phyloP scores from a whole-genome alignment of 768 basidiomycete genomes.

The Agaricus blazei region DNA sequence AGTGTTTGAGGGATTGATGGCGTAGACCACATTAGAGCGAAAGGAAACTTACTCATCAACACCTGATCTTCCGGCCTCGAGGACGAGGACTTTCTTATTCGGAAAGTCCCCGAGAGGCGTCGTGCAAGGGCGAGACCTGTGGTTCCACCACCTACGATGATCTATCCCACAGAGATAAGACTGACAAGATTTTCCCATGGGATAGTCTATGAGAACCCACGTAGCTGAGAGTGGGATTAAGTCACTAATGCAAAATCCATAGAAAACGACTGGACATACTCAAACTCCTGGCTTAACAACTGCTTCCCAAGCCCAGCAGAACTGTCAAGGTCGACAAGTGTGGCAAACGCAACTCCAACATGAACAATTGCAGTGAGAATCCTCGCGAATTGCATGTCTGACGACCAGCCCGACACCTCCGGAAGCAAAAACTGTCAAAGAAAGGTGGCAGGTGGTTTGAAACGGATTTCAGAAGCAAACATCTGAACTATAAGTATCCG shows the following conservation, averaged over 20 bases:
- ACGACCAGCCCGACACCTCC: background rate
- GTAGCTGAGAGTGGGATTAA: conserved; percentile 2
- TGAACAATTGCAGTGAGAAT: conserved; percentile 10
- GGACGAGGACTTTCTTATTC: conserved; percentile 26
- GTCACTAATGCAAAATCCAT: background rate
- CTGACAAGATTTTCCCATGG: background rate
- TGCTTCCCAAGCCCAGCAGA: conserved; percentile 12
- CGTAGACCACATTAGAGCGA: background rate
- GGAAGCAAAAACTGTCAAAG: background rate
- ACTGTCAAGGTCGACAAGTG: conserved; percentile 17
- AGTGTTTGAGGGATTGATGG: background rate
- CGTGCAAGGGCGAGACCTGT: conserved; percentile 33
- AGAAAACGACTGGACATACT: conserved; percentile 12
- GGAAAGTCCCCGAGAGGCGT: conserved; percentile 28
- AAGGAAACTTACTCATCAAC: conserved; percentile 31
- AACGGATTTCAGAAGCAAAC: too few species aligned
- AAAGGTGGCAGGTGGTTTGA: too few species aligned
- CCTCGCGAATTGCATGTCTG: conserved; percentile 8
- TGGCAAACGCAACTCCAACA: conserved; percentile 13
- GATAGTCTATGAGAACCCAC: background rate
- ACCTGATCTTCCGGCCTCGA: conserved; percentile 42
- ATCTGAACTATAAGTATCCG: too few species aligned
- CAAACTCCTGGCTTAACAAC: conserved; percentile 16
- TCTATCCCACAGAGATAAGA: conserved; percentile 12
- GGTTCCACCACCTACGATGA: conserved; percentile 30